Base-by-base conservation (phyloP, 129 eudicot species). In the Tanacetum coccineum region DNA sequence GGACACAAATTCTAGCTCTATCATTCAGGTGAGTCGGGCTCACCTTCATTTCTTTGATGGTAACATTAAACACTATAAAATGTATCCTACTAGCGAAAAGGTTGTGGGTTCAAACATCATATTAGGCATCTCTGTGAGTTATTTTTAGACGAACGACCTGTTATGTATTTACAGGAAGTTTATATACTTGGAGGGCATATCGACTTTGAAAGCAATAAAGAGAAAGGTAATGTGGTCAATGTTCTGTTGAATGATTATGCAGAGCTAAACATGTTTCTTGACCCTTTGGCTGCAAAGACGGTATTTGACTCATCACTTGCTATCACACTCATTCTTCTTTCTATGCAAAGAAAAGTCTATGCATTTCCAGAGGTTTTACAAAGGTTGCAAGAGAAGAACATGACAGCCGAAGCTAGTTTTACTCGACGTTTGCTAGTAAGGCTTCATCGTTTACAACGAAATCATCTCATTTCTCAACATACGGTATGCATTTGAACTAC, bases 221-320 rank as follows among this genome's bases (percentile, higher is more conserved):
- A 62, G 25, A 77, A 59, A 30, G 96, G 96, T 67, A 89, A 89
- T 52, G 84, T 80, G 11, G 74, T 81, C 51, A 84, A 85, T 70
- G 55, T 83, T 64, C 90, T 86, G 69, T 81, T 81, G 59, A 90
- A 87, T 62, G 52, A 80, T 63, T 82, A 74, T 59, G 89, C 92
- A 18, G 97, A 90, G 68, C 71, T 87, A 36, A 90, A 90, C 67
- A 82, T 90, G 89, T 87, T 84, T 71, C 92, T 90, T n/a, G 95
- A 90, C 65, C 87, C 95, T 36, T 71, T 84, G 71, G 95, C 97
- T 39, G 97, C 95, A 61, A 84, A 87, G 69, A 82, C 72, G 0
- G 86, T 90, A 4, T 58, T 87, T 19, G 85, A 78, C 0, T 87
- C 97, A 14, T 81, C 76, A n/a, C 81, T 84, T 18, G 49, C 66